These are phyloP conservation scores for Solanum hybrid DNA, from an alignment of 305 asterid genomes.

Conservation along the genomic window DNA sequence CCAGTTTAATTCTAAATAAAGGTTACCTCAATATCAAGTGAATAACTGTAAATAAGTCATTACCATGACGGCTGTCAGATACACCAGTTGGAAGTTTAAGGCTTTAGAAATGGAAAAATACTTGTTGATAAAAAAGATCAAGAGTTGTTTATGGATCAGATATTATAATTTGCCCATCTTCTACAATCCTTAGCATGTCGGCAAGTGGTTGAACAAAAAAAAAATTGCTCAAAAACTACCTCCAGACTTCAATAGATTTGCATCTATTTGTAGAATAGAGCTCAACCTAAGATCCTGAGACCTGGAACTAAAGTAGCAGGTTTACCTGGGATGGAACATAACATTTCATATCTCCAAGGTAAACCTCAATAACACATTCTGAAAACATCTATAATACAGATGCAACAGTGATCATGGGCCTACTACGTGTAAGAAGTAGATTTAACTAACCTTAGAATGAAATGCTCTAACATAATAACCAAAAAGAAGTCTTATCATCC, in stretches of 20 bases:
- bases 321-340: neutral
- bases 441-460: neutral
- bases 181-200: neutral
- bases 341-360: neutral
- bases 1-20: neutral
- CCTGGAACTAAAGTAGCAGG: neutral
- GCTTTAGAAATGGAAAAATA: neutral
- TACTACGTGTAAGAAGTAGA: neutral
- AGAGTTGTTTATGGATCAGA: neutral
- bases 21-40: neutral
- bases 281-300: neutral
- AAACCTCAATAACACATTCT: neutral
- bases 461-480: neutral
- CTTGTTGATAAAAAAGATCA: neutral
- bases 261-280: neutral
- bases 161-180: neutral
- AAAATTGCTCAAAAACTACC: neutral
- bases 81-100: neutral
- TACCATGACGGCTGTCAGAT: neutral
- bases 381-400: neutral
- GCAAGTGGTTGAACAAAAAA: neutral
- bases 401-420: neutral
- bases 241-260: neutral
- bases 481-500: neutral
- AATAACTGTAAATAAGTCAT: neutral